These are phyloP conservation scores for Alisma plantagoaquatica DNA, from an alignment of 106 monocot species.

Conservation along the genomic window DNA sequence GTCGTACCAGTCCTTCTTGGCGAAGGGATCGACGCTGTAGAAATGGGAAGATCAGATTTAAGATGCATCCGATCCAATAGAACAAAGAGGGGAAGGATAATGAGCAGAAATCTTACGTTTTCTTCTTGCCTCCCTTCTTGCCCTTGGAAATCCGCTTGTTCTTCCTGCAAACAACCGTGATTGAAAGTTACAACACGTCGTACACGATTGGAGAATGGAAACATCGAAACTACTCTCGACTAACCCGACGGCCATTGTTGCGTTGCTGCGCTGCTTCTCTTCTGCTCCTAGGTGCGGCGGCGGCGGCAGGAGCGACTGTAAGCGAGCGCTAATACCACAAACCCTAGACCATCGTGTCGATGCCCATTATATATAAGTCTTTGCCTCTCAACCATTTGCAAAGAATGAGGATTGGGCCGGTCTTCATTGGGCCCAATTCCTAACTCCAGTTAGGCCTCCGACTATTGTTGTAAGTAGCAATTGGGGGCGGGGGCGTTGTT, in stretches of 20 bases:
- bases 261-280: too few species aligned
- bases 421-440: too few species aligned
- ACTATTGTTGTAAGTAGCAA: too few species aligned
- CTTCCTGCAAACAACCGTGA: conserved; percentile 13
- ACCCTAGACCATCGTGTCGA: too few species aligned
- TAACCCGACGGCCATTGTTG: conserved; percentile 39
- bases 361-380: too few species aligned
- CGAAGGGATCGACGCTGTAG: conserved; percentile 38
- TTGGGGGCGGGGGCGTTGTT: too few species aligned
- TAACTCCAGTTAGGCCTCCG: too few species aligned
- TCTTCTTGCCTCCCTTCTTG: conserved; percentile 42
- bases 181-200: not conserved
- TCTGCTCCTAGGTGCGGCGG: not conserved
- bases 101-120: conserved; percentile 14
- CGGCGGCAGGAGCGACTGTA: too few species aligned
- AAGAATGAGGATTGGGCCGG: too few species aligned
- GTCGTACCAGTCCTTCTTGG: conserved; percentile 47
- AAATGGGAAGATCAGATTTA: not conserved
- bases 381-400: too few species aligned
- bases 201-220: not conserved
- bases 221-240: not conserved
- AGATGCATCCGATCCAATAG: not conserved
- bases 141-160: conserved; percentile 46
- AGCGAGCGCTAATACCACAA: too few species aligned
- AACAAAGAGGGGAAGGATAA: not conserved